Evolutionary conservation across 2,329 filamentous ascomycete species (phyloP).

Genomic region (Sarocladium oryzae): DNA sequence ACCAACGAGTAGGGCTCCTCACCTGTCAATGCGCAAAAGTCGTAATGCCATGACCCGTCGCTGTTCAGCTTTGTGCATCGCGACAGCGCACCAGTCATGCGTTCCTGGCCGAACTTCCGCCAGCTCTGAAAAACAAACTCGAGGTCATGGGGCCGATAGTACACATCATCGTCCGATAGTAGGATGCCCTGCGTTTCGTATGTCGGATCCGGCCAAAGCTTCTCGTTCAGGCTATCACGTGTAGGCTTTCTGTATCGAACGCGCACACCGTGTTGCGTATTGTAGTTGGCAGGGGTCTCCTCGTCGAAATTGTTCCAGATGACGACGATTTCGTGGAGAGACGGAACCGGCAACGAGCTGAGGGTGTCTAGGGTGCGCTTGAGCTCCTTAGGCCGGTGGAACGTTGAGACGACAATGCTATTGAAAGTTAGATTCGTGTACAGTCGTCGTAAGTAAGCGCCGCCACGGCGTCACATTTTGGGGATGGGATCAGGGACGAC

Average conservation of each 20-base stretch:
- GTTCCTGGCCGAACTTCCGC: constrained; percentile 17
- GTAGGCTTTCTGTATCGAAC: constrained; percentile 19
- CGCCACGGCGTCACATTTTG: too few species aligned
- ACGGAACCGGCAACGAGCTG: constrained; percentile 17
- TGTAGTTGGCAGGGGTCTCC: constrained; percentile 16
- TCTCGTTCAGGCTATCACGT: constrained; percentile 20
- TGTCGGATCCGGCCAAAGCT: constrained; percentile 17
- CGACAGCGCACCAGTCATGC: constrained; percentile 15
- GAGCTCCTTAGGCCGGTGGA: constrained; percentile 20
- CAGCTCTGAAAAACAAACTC: constrained; percentile 22
- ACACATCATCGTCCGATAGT: constrained; percentile 21
- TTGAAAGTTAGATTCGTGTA: constrained; percentile 3
- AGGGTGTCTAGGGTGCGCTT: constrained; percentile 17
- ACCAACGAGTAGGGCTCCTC: constrained; percentile 14
- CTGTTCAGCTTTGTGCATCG: constrained; percentile 12
- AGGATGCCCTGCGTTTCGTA: constrained; percentile 20
- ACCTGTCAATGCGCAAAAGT: constrained; percentile 11
- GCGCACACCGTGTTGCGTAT: constrained; percentile 16
- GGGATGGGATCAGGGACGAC: too few species aligned
- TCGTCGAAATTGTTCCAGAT: constrained; percentile 22
- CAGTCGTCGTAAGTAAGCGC: not conserved
- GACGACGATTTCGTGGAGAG: constrained; percentile 21
- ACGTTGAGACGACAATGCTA: constrained; percentile 21
- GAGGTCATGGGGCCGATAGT: constrained; percentile 19
- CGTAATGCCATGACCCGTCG: constrained; percentile 14